Base-by-base conservation (phyloP, 1,284 basidiomycete genomes). In the Tremellales sp. region DNA sequence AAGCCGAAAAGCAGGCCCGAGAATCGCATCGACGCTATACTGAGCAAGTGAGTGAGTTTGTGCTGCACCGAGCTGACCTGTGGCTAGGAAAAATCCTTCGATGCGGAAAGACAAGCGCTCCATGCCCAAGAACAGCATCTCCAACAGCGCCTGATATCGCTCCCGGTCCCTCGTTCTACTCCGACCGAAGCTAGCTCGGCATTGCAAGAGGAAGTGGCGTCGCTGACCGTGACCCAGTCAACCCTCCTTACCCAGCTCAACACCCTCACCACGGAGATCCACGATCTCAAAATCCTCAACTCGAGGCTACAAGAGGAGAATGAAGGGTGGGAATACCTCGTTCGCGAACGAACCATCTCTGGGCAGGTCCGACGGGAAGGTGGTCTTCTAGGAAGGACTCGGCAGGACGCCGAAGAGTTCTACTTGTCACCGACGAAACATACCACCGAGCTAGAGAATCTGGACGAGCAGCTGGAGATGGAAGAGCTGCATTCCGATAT, bases 281-380 rank as follows among this genome's bases (percentile, higher is more conserved):
- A 64, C 26, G 66, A 70, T 40, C 45, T 67, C n/a, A 63, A 62
- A 43, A 41, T 40, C 5, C 50, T 54, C 14, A 67, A 65, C 45
- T 42, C 46, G 10, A 43, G 54, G 33, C 53, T 77, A 9, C 58
- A 68, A 68, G 91, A 95, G 66, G 91, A 95, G 63, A 95, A 94
- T 69, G 90, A 94, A 72, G 86, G 87, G 40, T 97, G 90, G 75
- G 90, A 93, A 78, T 87, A 91, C 52, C 77, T 97, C 36, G 74
- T 95, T 24, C 78, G 87, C 50, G 90, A 95, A 73, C 83, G 81
- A 73, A 95, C 92, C 0, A 74, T 97, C 33, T 90, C 78, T 53
- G 91, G 91, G 2, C 82, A 87, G 57, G 86, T 89, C 61, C 77
- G 58, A 79, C 82, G 46, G 10, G 82, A 81, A 32, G 79, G 75